Conservation (phyloP, 345 rosid genomes). For the Hypericum perforatum region DNA sequence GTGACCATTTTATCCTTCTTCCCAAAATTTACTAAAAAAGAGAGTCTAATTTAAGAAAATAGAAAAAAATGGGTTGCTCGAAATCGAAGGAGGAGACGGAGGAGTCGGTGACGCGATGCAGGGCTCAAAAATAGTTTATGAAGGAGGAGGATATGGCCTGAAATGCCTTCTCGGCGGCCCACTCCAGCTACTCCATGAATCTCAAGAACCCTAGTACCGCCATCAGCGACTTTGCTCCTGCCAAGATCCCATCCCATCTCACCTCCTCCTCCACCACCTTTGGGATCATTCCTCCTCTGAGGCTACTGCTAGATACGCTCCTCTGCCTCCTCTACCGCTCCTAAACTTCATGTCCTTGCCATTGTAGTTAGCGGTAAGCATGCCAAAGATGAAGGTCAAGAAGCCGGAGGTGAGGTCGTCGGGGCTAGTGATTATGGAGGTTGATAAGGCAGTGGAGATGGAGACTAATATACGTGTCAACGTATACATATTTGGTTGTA, state of each 20-base stretch:
- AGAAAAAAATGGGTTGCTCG: conserved; percentile 57
- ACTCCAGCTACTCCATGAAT: conserved; percentile 65
- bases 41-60: too few species aligned
- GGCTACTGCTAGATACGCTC: conserved; percentile 29
- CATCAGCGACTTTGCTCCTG: conserved; percentile 72
- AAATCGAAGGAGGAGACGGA: conserved; percentile 96
- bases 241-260: conserved; percentile 36
- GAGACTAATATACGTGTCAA: too few species aligned
- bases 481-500: too few species aligned
- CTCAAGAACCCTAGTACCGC: conserved; percentile 90
- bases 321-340: conserved; percentile 12
- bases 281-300: conserved; percentile 26
- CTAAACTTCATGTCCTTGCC: not conserved
- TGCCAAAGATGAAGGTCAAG: conserved; percentile 72
- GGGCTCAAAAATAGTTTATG: conserved; percentile 60
- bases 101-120: conserved; percentile 80
- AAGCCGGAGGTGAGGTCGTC: conserved; percentile 29
- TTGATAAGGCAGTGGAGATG: conserved; percentile 36
- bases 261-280: not conserved
- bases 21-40: too few species aligned
- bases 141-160: conserved; percentile 59
- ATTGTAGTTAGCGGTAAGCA: conserved; percentile 57
- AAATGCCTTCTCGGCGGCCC: conserved; percentile 95
- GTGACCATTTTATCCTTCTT: too few species aligned
- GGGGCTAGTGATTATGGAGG: conserved; percentile 45